Evolutionary conservation across 2,329 filamentous ascomycete genomes (phyloP).

Genomic region (Phialophora verrucosa): DNA sequence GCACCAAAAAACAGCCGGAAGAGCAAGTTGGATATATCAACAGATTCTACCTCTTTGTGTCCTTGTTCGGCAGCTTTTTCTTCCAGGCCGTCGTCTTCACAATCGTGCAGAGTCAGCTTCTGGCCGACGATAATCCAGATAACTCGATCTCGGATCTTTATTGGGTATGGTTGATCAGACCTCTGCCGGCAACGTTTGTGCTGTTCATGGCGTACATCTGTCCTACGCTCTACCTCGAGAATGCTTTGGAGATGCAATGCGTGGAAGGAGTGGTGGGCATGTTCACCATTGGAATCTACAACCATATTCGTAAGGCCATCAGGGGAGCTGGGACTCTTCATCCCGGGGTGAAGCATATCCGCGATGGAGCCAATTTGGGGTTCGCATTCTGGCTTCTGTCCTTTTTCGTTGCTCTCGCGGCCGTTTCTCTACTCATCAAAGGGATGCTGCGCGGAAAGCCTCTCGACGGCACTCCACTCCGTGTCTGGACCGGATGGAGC

Average conservation of each 20-base stretch:
- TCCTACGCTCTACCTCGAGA: slow-evolving; percentile 6
- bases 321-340: not conserved
- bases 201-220: slow-evolving; percentile 7
- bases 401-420: slow-evolving; percentile 1
- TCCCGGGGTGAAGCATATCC: slow-evolving; percentile 6
- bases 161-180: slow-evolving; percentile 10
- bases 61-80: slow-evolving; percentile 12
- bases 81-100: not conserved
- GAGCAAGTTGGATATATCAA: not conserved
- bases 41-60: slow-evolving; percentile 3
- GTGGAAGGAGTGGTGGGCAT: slow-evolving; percentile 5
- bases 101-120: not conserved
- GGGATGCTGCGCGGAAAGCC: not conserved
- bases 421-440: not conserved
- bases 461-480: not conserved
- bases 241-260: slow-evolving; percentile 7
- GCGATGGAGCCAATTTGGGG: slow-evolving; percentile 3
- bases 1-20: not conserved
- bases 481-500: slow-evolving; percentile 1
- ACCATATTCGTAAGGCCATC: slow-evolving; percentile 3
- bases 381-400: slow-evolving; percentile 8
- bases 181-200: not conserved
- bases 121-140: slow-evolving; percentile 3
- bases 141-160: not conserved
- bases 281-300: slow-evolving; percentile 3